Evolutionary conservation across 345 rosid genomes (phyloP).

Genomic region (Populus euphratica): DNA sequence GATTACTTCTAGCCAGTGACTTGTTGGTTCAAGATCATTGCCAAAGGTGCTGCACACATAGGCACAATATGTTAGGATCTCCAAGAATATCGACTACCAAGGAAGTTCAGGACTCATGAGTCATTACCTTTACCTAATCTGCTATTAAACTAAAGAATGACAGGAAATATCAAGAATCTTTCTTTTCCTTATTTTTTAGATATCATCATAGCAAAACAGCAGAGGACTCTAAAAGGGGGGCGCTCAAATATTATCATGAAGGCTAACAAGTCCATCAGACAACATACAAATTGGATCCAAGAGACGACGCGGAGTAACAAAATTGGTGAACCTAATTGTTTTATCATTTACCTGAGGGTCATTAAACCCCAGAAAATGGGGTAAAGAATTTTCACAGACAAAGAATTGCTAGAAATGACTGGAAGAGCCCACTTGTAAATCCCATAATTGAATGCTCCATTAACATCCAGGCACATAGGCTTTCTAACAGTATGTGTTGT

Average conservation of each 20-base stretch:
- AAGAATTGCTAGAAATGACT: constrained; percentile 76
- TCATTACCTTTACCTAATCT: no score
- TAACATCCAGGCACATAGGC: constrained; percentile 61
- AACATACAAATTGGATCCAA: neutral
- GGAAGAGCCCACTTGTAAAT: constrained; percentile 77
- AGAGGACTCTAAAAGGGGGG: no score
- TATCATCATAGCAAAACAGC: no score
- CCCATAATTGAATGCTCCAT: constrained; percentile 67
- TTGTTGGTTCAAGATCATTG: constrained; percentile 78
- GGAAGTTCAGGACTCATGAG: no score
- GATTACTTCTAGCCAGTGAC: constrained; percentile 66
- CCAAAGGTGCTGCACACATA: constrained; percentile 66
- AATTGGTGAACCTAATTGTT: neutral
- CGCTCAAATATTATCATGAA: no score
- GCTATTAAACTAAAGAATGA: no score
- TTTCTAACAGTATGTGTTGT: constrained; percentile 33
- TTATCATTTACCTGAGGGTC: constrained; percentile 64
- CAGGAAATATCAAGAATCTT: no score
- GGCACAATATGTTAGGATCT: neutral
- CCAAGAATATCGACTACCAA: no score
- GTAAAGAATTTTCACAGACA: constrained; percentile 71
- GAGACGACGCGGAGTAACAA: neutral
- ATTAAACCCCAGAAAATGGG: constrained; percentile 92
- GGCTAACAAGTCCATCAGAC: neutral
- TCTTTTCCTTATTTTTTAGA: no score